phyloP scores from a whole-genome alignment of 192 early-diverging fungal species.

The Piromyces finnis region DNA sequence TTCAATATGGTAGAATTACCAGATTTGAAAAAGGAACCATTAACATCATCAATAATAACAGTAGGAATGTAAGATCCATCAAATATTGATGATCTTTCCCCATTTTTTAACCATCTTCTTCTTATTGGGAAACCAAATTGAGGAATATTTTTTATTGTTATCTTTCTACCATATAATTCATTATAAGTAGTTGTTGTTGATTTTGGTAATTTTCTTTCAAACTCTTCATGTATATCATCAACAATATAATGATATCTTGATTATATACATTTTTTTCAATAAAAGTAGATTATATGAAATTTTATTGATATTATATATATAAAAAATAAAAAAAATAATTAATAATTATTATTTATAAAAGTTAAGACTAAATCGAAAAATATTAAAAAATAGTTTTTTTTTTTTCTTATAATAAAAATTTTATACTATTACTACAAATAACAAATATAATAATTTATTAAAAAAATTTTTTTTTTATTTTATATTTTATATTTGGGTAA shows the following conservation, averaged over 20 bases:
- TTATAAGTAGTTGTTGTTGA: background rate
- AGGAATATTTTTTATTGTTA: background rate
- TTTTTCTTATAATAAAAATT: too few relatives aligned
- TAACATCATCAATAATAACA: background rate
- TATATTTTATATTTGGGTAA: too few relatives aligned
- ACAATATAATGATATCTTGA: background rate
- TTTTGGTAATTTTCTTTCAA: background rate
- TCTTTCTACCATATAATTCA: background rate
- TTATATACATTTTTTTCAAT: too few relatives aligned
- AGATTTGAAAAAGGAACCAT: background rate
- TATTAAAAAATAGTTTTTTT: too few relatives aligned
- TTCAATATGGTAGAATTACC: background rate
- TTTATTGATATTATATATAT: too few relatives aligned
- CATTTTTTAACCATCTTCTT: background rate
- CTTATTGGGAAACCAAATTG: background rate
- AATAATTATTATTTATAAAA: too few relatives aligned
- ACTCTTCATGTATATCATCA: background rate
- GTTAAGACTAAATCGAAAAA: too few relatives aligned
- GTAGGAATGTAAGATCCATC: background rate
- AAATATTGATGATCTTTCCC: background rate
- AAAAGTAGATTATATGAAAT: too few relatives aligned
- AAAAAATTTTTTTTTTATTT: too few relatives aligned
- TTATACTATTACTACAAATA: too few relatives aligned
- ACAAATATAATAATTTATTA: too few relatives aligned
- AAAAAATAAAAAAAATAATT: too few relatives aligned